Evolutionary conservation across 2,329 filamentous ascomycete species (phyloP), one percentile per base, ranked within the genome.

Genomic region (Microdochium paspali): DNA sequence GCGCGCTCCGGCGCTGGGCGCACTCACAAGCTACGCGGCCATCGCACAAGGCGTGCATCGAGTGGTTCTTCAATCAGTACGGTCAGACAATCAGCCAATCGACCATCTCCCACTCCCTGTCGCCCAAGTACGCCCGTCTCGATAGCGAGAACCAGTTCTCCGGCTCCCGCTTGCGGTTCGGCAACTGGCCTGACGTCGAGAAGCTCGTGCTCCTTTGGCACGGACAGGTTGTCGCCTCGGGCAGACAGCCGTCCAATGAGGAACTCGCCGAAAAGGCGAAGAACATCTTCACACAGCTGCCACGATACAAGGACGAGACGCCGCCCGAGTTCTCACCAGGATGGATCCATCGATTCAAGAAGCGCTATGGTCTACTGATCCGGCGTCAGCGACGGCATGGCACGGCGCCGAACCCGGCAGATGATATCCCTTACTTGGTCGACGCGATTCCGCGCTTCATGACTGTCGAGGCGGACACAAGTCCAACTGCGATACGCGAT

Each of bases 141-240:
- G 78, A 82, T 57, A 74, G 73, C 57, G 77, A 81, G 54, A 76
- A 75, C 15, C 77, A 80, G 60, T 71, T 81, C 50, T 79, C 76
- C n/a, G 78, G 78, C 40, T 80, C 77, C 48, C 75, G 78, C 40
- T 67, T 82, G 51, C 76, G 78, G 52, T 80, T 80, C 49, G 78
- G 78, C 52, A 82, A 82, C 58, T 81, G 78, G 78, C 78, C 78
- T 50, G 78, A 81, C 53, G 78, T 82, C 47, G 47, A 97, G 90
- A 63, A 97, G 88, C 67, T 89, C 71, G 72, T 94, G 90, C 65
- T 94, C 82, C 54, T 89, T 80, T 52, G 77, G 73, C 55, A 72
- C 63, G 47, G 70, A 64, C 46, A 71, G 68, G 46, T 73, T 66
- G 50, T 73, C 67, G 45, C 66, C 24, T 69, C 68, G 2, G 77